These are phyloP conservation scores for Pterothamnion heteromorphum DNA, from an alignment of 31 red algal genomes.

Conservation along the genomic window DNA sequence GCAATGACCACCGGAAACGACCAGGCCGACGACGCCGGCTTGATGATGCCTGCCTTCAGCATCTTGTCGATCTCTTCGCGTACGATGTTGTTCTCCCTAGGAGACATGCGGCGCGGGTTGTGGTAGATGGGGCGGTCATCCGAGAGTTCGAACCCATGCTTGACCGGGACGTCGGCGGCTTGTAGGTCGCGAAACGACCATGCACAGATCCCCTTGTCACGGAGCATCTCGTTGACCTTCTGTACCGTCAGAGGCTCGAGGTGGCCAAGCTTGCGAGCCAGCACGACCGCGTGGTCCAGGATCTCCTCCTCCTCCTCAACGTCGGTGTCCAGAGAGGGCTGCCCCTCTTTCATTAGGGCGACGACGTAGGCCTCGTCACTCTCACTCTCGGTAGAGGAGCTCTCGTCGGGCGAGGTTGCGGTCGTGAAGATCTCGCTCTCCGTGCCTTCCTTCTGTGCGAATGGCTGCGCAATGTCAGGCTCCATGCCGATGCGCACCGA, in stretches of 20 bases:
- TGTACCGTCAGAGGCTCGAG: background rate
- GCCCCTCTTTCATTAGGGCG: too few species aligned
- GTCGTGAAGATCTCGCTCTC: background rate
- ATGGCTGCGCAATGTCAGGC: background rate
- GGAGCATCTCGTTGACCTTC: background rate
- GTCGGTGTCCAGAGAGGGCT: background rate
- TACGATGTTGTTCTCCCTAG: background rate
- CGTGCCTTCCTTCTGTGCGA: background rate
- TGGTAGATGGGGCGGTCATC: background rate
- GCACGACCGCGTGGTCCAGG: background rate
- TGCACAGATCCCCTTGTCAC: background rate
- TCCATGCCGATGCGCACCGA: background rate
- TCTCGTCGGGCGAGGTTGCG: background rate
- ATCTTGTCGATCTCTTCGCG: background rate
- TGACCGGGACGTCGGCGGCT: background rate
- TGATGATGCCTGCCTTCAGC: background rate
- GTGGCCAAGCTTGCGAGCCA: background rate
- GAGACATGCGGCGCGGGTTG: background rate
- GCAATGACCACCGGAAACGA: slow-evolving; percentile 28
- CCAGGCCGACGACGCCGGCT: background rate
- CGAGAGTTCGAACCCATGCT: background rate
- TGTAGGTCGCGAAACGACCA: background rate
- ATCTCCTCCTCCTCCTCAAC: background rate
- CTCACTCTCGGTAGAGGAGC: too few species aligned
- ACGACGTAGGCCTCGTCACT: too few species aligned